Evolutionary conservation across 1,284 basidiomycete genomes (phyloP).

Genomic region (Moesziomyces globuligerus): DNA sequence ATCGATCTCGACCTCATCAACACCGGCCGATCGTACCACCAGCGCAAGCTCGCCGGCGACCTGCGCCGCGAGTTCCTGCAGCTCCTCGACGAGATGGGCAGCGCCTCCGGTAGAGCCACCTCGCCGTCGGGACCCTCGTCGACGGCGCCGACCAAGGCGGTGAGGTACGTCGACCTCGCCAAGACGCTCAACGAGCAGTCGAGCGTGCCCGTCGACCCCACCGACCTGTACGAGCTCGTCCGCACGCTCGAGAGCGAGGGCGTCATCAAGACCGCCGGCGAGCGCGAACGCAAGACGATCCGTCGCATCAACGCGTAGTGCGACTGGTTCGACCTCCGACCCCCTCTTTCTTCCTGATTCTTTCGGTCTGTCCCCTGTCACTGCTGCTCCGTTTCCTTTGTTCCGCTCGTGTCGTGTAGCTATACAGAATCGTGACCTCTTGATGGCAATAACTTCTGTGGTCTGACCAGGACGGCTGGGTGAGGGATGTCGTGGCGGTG

Average conservation of each 20-base stretch:
- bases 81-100: constrained; percentile 56
- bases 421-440: constrained; percentile 3
- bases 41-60: constrained; percentile 71
- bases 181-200: constrained; percentile 62
- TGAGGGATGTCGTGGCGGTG: background rate
- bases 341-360: constrained; percentile 1
- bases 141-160: constrained; percentile 44
- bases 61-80: constrained; percentile 59
- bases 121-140: constrained; percentile 38
- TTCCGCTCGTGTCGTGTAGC: constrained; percentile 6
- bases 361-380: constrained; percentile 7
- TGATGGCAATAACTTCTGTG: background rate
- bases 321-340: background rate
- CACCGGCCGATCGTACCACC: constrained; percentile 86
- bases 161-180: constrained; percentile 59
- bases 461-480: background rate
- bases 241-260: constrained; percentile 60
- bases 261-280: constrained; percentile 58
- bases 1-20: constrained; percentile 96
- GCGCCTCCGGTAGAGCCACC: constrained; percentile 32
- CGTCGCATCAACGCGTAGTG: constrained; percentile 49
- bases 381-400: background rate
- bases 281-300: constrained; percentile 63
- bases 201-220: constrained; percentile 55
- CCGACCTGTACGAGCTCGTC: constrained; percentile 60